Evolutionary conservation across 768 basidiomycete species (phyloP).

Genomic region (Collybia sp.): DNA sequence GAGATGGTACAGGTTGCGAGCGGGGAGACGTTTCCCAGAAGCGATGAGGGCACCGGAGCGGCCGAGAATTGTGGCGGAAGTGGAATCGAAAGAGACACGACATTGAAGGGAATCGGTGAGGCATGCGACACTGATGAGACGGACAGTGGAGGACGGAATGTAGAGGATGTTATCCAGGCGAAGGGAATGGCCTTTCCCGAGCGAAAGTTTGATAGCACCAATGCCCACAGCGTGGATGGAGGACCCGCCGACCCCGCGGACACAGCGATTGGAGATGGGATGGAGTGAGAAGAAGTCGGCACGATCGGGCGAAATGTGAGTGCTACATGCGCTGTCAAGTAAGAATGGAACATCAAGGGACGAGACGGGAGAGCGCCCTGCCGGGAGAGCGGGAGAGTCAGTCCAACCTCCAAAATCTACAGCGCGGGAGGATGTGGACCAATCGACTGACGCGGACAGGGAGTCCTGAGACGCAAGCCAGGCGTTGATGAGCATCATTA

Average conservation of each 20-base stretch:
- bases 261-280: slow-evolving; percentile 4
- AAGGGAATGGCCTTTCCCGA: neutral
- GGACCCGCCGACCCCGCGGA: slow-evolving; percentile 12
- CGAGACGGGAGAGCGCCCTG: neutral
- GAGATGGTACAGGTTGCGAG: slow-evolving; percentile 5
- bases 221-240: slow-evolving; percentile 11
- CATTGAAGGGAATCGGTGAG: slow-evolving; percentile 3
- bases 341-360: slow-evolving; percentile 2
- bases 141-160: slow-evolving; percentile 11
- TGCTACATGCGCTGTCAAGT: slow-evolving; percentile 6
- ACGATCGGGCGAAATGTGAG: slow-evolving; percentile 10
- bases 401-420: neutral
- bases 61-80: neutral
- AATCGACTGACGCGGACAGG: neutral
- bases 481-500: too few relatives aligned
- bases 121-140: slow-evolving; percentile 12
- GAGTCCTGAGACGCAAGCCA: neutral
- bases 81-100: slow-evolving; percentile 2
- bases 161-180: slow-evolving; percentile 9
- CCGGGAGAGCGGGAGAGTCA: neutral
- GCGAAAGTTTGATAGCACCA: slow-evolving; percentile 4
- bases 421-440: neutral
- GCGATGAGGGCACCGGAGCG: slow-evolving; percentile 3
- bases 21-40: slow-evolving; percentile 1
- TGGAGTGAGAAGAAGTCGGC: slow-evolving; percentile 10